Evolutionary conservation across 768 basidiomycete species (phyloP), one percentile per base, ranked within the genome.

Genomic region (Suillus ampliporus): DNA sequence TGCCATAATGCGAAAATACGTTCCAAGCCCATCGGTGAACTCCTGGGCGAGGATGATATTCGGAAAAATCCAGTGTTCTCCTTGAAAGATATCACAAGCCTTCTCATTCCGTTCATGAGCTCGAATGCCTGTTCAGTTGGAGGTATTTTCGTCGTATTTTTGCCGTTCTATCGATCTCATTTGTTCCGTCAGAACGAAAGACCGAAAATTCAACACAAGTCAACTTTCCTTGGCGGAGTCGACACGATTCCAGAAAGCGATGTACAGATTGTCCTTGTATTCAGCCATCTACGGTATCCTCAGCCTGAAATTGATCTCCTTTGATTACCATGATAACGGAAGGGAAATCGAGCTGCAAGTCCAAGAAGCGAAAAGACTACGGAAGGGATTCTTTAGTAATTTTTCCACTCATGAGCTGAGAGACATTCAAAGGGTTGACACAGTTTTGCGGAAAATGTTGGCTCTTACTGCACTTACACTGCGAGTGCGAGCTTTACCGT

Each of bases 171-270:
- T 15, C 19, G 17, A 10, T 35, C 67, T 66, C 60, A 68, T 51
- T 26, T 23, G 15, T n/a, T 53, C 47, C 46, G 37, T 34, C 51
- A 81, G 82, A 58, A 58, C 77, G 62, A 79, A 81, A 61, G 77
- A 81, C 61, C 76, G 76, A 10, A 64, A 67, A 17, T 77, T 72
- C n/a, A 23, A 37, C 4, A 68, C 60, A 17, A 79, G 76, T 60
- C 66, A 60, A n/a, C 70, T 81, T 9, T 65, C 75, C 13, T 34
- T 47, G 2, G 28, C 23, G 8, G 81, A 82, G 61, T 75, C 77
- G n/a, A 41, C 65, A n/a, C 70, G 67, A 9, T 77, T 78, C 47
- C 65, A 64, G 10, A 47, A 62, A 5, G 77, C 73, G 7, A 14
- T 76, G 54, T 76, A 76, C 58, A 69, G 76, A 10, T 65, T 71